Percentiles rank a stretch among this genome's conserved stretches.
Evolutionary conservation across 2,329 filamentous ascomycete genomes (phyloP).

Genomic region (Pestalotiopsis sp.): DNA sequence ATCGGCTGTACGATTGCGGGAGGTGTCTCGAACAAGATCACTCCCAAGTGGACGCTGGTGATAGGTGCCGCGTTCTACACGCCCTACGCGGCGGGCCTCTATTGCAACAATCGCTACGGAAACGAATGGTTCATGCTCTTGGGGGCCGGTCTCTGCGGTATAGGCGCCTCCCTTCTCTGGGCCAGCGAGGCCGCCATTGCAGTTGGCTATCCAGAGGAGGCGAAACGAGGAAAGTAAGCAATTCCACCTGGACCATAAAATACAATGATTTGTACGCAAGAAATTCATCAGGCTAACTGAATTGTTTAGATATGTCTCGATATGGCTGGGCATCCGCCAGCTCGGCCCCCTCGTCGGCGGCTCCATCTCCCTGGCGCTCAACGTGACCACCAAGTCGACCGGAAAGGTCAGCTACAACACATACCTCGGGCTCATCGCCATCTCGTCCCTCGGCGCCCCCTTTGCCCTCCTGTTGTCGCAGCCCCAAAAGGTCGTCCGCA

Average conservation of each 20-base stretch:
- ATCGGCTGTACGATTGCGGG: slow-evolving; percentile 5
- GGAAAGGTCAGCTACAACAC: slow-evolving; percentile 8
- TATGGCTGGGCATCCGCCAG: slow-evolving; percentile 4
- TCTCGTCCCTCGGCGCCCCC: background rate
- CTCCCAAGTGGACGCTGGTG: slow-evolving; percentile 4
- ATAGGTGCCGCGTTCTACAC: slow-evolving; percentile 1
- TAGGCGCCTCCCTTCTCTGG: slow-evolving; percentile 1
- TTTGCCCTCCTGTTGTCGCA: slow-evolving; percentile 2
- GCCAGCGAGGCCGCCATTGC: slow-evolving; percentile 8
- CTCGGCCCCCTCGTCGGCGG: slow-evolving; percentile 1
- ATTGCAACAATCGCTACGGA: slow-evolving; percentile 9
- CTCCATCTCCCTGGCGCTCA: slow-evolving; percentile 4
- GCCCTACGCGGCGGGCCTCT: background rate
- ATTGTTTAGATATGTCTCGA: background rate
- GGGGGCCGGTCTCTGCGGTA: slow-evolving; percentile 1
- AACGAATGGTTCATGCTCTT: slow-evolving; percentile 8
- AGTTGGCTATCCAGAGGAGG: slow-evolving; percentile 5
- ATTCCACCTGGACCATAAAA: background rate
- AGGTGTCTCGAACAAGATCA: slow-evolving; percentile 6
- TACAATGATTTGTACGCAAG: background rate
- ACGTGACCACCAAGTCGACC: slow-evolving; percentile 3
- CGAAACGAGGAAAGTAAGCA: slow-evolving; percentile 6
- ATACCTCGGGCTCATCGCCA: slow-evolving; percentile 3
- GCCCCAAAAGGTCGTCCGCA: slow-evolving; percentile 4
- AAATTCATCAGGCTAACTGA: too few species aligned